Percentiles rank a stretch among this genome's conserved stretches.
Conservation (phyloP, 176 grass and related monocot genomes). For the Cocos nucifera region DNA sequence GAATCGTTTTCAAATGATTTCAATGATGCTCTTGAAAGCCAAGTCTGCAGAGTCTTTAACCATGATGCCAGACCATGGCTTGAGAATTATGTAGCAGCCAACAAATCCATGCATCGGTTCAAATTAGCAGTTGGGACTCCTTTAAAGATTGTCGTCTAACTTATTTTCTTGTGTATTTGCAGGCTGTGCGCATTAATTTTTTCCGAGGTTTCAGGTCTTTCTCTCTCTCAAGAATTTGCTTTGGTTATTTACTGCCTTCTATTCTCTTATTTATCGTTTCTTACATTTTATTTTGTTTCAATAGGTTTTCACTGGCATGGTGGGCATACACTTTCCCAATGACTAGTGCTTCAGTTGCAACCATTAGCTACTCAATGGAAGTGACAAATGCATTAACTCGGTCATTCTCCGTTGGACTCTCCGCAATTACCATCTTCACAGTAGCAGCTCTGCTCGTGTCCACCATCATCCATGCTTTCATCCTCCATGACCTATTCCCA, state of each 20-base stretch:
- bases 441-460: slow-evolving; percentile 56
- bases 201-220: slow-evolving; percentile 67
- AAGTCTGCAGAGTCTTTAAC: too few relatives aligned
- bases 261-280: too few relatives aligned
- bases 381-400: slow-evolving; percentile 64
- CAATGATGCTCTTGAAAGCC: too few relatives aligned
- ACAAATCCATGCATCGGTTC: too few relatives aligned
- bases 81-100: too few relatives aligned
- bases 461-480: slow-evolving; percentile 76
- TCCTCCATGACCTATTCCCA: slow-evolving; percentile 82
- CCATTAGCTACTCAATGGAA: slow-evolving; percentile 58
- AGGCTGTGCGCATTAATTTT: slow-evolving; percentile 91
- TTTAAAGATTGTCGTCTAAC: too few relatives aligned
- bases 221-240: background rate
- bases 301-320: slow-evolving; percentile 89
- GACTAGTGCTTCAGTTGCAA: slow-evolving; percentile 64
- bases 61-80: too few relatives aligned
- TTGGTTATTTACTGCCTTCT: too few relatives aligned
- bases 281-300: too few relatives aligned
- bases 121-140: too few relatives aligned
- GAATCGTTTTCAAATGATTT: too few relatives aligned
- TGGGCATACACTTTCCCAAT: slow-evolving; percentile 99
- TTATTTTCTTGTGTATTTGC: background rate
- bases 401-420: slow-evolving; percentile 56
- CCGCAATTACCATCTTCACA: slow-evolving; percentile 61